A percentile compares a stretch with the other conserved stretches of the same genome.
phyloP scores from a whole-genome alignment of 2,329 filamentous ascomycete genomes.

The Ceratocystis variospora region DNA sequence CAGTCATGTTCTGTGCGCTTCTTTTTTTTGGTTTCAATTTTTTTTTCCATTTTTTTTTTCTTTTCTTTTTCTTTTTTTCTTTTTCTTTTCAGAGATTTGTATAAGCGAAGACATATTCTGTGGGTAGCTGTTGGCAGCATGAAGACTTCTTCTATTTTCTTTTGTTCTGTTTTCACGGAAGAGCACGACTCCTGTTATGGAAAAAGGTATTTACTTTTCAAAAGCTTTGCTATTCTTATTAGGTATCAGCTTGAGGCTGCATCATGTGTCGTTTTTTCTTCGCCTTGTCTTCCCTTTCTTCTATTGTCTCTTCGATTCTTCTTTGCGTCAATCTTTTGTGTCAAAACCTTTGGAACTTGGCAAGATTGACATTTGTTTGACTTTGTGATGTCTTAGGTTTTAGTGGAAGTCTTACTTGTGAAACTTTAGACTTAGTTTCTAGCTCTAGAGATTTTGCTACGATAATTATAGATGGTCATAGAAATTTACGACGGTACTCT shows the following conservation, averaged over 20 bases:
- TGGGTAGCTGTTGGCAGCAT: not conserved
- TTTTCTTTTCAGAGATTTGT: constrained; percentile 1
- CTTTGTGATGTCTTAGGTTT: not conserved
- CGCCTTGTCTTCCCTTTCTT: constrained; percentile 4
- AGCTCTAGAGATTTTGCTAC: not conserved
- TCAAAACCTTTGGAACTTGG: not conserved
- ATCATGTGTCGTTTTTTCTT: constrained; percentile 8
- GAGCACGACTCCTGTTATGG: constrained; percentile 5
- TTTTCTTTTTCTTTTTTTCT: not conserved
- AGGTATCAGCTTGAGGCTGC: not conserved
- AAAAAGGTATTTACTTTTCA: constrained; percentile 1
- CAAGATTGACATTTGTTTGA: constrained; percentile 8
- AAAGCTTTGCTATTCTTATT: constrained; percentile 7
- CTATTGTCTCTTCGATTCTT: constrained; percentile 8
- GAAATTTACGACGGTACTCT: not conserved
- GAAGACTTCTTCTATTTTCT: not conserved
- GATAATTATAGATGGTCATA: constrained; percentile 9
- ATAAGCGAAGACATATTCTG: not conserved
- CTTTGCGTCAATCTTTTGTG: constrained; percentile 1
- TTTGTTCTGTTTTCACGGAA: constrained; percentile 1
- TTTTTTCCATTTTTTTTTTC: not conserved
- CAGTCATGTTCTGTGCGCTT: not conserved
- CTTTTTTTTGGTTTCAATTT: constrained; percentile 2
- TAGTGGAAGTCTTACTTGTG: not conserved
- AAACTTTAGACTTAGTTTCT: not conserved